A percentile compares a stretch with the other conserved stretches of the same genome.
Evolutionary conservation across 163 green algal genomes (phyloP).

Genomic region (Picocystis sp.): DNA sequence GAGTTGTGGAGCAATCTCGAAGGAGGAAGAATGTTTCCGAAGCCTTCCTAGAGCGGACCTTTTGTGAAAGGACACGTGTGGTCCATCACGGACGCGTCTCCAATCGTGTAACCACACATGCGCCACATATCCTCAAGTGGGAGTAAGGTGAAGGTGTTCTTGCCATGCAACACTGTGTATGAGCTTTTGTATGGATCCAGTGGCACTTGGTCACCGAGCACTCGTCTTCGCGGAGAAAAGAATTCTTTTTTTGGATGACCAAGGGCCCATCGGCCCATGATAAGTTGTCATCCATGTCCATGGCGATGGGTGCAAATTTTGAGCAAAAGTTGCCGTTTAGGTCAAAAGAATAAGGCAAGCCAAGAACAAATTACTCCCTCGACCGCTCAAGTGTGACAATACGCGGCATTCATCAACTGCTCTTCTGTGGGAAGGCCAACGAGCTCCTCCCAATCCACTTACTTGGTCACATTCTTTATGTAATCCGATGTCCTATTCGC

Average conservation of each 20-base stretch:
- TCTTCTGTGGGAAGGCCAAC: constrained; percentile 2
- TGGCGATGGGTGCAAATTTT: constrained; percentile 21
- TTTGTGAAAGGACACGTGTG: too few species aligned
- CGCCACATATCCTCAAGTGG: constrained; percentile 35
- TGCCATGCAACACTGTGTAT: constrained; percentile 47
- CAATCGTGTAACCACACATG: not conserved
- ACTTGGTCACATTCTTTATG: not conserved
- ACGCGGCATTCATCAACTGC: constrained; percentile 2
- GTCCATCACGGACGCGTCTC: too few species aligned
- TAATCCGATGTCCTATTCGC: constrained; percentile 3
- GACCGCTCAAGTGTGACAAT: not conserved
- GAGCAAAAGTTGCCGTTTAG: constrained; percentile 13
- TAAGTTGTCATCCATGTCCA: constrained; percentile 27
- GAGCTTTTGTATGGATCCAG: constrained; percentile 81
- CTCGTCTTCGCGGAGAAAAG: constrained; percentile 76
- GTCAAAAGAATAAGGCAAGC: constrained; percentile 5
- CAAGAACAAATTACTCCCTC: not conserved
- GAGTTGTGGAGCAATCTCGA: too few species aligned
- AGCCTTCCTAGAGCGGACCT: too few species aligned
- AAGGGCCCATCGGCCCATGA: constrained; percentile 46
- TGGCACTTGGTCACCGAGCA: constrained; percentile 60
- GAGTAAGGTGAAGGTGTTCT: constrained; percentile 60
- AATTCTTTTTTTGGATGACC: constrained; percentile 40
- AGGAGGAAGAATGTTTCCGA: too few species aligned
- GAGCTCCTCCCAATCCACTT: not conserved